phyloP scores from a whole-genome alignment of 306 rosid species.

The Cicer pinnatifidum region DNA sequence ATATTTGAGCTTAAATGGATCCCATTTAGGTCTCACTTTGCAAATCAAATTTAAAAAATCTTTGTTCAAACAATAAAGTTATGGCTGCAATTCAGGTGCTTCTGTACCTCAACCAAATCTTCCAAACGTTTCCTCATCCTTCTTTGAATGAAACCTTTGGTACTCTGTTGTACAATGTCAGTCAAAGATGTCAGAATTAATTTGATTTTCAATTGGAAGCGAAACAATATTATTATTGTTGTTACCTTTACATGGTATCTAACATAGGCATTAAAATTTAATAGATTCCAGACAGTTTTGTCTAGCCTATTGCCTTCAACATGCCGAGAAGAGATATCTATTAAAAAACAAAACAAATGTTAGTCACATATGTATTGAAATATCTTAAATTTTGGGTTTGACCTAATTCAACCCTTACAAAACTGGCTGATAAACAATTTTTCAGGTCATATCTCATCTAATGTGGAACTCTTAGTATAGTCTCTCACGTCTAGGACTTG shows the following conservation, averaged over 20 bases:
- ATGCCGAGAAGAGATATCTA: conserved; percentile 71
- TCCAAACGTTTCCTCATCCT: conserved; percentile 82
- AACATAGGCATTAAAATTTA: conserved; percentile 75
- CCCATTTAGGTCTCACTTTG: conserved; percentile 26
- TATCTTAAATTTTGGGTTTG: not conserved
- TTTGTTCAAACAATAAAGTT: conserved; percentile 9
- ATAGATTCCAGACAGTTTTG: conserved; percentile 81
- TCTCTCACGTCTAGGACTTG: no score
- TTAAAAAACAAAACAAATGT: conserved; percentile 25
- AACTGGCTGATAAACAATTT: no score
- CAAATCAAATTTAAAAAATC: conserved; percentile 6
- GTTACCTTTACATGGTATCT: conserved; percentile 79
- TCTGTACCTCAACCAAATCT: conserved; percentile 67
- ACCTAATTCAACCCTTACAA: no score
- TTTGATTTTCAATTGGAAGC: conserved; percentile 19
- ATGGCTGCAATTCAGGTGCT: conserved; percentile 4
- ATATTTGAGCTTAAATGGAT: not conserved
- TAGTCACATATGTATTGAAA: conserved; percentile 28
- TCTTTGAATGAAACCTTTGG: conserved; percentile 83
- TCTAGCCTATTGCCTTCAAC: conserved; percentile 73
- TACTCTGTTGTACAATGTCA: conserved; percentile 55
- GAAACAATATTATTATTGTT: not conserved
- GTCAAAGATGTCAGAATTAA: conserved; percentile 21
- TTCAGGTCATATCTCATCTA: no score
- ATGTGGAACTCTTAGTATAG: no score